A percentile compares a stretch with the other conserved stretches of the same genome.
phyloP scores from a whole-genome alignment of 2,329 filamentous ascomycete species.

The Hirsutella rhossiliensis region DNA sequence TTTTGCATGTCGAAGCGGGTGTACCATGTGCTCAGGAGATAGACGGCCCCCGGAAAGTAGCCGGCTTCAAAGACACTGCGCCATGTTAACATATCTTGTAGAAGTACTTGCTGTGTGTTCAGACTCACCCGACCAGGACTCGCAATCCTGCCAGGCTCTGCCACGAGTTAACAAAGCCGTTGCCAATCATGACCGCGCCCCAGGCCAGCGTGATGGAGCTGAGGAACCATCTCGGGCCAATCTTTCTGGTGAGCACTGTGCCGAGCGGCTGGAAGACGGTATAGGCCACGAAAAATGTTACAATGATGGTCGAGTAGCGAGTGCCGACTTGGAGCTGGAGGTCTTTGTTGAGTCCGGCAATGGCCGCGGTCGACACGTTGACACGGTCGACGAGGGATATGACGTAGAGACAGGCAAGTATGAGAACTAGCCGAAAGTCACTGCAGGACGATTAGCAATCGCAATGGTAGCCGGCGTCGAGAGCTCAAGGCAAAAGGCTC shows the following conservation, averaged over 20 bases:
- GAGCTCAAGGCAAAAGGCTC: too few species aligned
- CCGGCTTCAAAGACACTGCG: too few species aligned
- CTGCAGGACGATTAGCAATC: too few species aligned
- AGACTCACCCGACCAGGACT: slow-evolving; percentile 5
- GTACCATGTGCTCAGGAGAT: too few species aligned
- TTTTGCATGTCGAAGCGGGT: too few species aligned
- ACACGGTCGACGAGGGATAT: slow-evolving; percentile 10
- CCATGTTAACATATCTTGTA: too few species aligned
- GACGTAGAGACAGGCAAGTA: slow-evolving; percentile 6
- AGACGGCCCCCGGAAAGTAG: too few species aligned
- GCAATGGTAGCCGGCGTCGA: too few species aligned
- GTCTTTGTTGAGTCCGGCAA: slow-evolving; percentile 7
- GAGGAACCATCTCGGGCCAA: slow-evolving; percentile 12
- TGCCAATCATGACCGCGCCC: slow-evolving; percentile 8
- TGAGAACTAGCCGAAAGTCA: background rate
- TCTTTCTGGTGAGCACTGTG: slow-evolving; percentile 8
- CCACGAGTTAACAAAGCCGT: slow-evolving; percentile 7
- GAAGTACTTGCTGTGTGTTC: too few species aligned
- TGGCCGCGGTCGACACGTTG: slow-evolving; percentile 6
- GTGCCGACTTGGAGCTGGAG: slow-evolving; percentile 3
- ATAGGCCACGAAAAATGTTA: slow-evolving; percentile 12
- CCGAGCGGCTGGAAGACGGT: slow-evolving; percentile 10
- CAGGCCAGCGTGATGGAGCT: slow-evolving; percentile 9
- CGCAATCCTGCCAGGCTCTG: slow-evolving; percentile 4
- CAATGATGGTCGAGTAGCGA: slow-evolving; percentile 7